Percentiles rank a stretch among this genome's conserved stretches.
Conservation (phyloP, 2,329 filamentous ascomycete species). For the Ascochyta lentis region DNA sequence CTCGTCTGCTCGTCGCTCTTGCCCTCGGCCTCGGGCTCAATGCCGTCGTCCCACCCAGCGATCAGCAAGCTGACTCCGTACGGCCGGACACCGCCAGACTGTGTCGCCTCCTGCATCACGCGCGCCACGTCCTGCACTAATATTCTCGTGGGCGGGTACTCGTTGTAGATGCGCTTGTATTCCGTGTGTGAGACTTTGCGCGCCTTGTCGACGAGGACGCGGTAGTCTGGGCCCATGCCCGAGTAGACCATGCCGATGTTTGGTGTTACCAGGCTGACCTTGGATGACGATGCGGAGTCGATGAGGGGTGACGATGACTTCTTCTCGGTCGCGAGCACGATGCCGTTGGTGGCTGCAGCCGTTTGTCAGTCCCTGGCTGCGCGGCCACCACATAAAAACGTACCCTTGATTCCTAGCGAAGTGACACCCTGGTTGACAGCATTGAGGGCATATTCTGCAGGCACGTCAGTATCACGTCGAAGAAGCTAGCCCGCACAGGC, state of each 20-base stretch:
- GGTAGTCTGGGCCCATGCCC: slow-evolving; percentile 98
- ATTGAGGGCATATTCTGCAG: slow-evolving; percentile 94
- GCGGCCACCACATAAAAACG: neutral
- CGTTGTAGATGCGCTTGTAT: slow-evolving; percentile 99
- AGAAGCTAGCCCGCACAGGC: slow-evolving; percentile 15
- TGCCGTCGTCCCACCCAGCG: slow-evolving; percentile 96
- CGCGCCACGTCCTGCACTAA: slow-evolving; percentile 97
- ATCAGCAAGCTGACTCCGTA: slow-evolving; percentile 96
- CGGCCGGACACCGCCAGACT: slow-evolving; percentile 94
- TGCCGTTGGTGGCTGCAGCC: slow-evolving; percentile 89
- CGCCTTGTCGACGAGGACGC: slow-evolving; percentile 95
- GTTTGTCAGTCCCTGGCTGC: slow-evolving; percentile 7
- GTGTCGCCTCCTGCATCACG: slow-evolving; percentile 98
- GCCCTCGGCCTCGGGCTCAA: slow-evolving; percentile 81
- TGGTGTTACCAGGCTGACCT: slow-evolving; percentile 96
- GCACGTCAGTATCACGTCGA: slow-evolving; percentile 19
- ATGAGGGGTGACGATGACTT: slow-evolving; percentile 98
- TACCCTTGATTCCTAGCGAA: slow-evolving; percentile 97
- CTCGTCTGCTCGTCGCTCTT: slow-evolving; percentile 61
- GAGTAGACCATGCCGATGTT: slow-evolving; percentile 99
- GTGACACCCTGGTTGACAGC: slow-evolving; percentile 99
- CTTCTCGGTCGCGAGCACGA: slow-evolving; percentile 98
- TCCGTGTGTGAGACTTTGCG: slow-evolving; percentile 97
- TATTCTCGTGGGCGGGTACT: slow-evolving; percentile 99
- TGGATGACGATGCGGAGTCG: slow-evolving; percentile 92